These are phyloP conservation scores for Sporothrix brunneoviolacea DNA, from an alignment of 2,329 filamentous ascomycete species.

Conservation along the genomic window DNA sequence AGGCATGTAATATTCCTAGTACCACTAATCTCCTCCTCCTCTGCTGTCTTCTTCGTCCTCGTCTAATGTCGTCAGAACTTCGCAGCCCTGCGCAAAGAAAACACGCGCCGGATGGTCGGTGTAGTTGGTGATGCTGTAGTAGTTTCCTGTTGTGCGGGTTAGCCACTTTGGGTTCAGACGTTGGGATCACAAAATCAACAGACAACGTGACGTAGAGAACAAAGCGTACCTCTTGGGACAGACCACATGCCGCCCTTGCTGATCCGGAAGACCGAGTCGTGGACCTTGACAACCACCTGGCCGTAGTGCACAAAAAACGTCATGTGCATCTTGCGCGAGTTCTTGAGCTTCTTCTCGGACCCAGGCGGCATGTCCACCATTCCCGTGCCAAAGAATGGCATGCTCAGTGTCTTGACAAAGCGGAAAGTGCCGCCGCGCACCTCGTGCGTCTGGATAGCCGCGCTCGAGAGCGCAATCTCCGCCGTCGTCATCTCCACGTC, in stretches of 20 bases:
- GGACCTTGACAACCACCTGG: conserved; percentile 71
- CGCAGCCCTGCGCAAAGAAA: conserved; percentile 90
- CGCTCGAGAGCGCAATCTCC: conserved; percentile 49
- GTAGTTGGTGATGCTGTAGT: conserved; percentile 85
- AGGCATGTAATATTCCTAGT: too few relatives aligned
- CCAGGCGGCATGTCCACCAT: conserved; percentile 82
- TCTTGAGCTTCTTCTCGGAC: conserved; percentile 81
- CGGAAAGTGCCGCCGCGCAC: conserved; percentile 66
- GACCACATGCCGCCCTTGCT: conserved; percentile 87
- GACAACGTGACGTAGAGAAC: neutral
- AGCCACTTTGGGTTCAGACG: too few relatives aligned
- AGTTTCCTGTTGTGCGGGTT: conserved; percentile 59
- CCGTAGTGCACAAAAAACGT: conserved; percentile 86
- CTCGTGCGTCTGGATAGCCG: conserved; percentile 50
- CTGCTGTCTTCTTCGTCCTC: conserved; percentile 11
- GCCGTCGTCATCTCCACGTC: conserved; percentile 47
- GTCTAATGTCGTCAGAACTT: conserved; percentile 31
- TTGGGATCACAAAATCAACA: too few relatives aligned
- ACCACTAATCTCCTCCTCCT: too few relatives aligned
- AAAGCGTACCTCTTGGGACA: conserved; percentile 77
- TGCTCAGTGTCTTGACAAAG: conserved; percentile 80
- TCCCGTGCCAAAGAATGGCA: conserved; percentile 82
- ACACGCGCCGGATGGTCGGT: conserved; percentile 65
- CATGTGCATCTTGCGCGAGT: conserved; percentile 94
- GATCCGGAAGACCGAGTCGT: conserved; percentile 71